Conservation (phyloP, 1,139 yeast species). For the Tardiomyces blankii region DNA sequence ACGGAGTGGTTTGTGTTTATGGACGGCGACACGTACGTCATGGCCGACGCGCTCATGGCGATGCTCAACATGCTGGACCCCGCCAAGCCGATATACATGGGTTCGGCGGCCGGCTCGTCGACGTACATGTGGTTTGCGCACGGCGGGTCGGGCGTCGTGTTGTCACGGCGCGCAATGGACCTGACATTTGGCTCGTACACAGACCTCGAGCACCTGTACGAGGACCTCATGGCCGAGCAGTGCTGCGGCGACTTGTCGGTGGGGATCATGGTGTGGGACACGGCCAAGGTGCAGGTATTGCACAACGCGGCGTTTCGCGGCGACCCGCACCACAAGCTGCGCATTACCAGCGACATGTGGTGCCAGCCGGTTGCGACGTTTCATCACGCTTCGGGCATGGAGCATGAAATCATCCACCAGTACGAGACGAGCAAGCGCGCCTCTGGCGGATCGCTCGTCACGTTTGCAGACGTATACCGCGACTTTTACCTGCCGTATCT, state of each 20-base stretch:
- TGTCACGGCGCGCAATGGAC: constrained; percentile 22
- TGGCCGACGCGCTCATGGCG: constrained; percentile 19
- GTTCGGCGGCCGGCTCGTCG: constrained; percentile 13
- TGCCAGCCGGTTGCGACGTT: constrained; percentile 1
- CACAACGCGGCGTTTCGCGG: constrained; percentile 17
- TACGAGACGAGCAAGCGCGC: constrained; percentile 3
- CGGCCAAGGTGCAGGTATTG: constrained; percentile 1
- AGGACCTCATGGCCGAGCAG: constrained; percentile 13
- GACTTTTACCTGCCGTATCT: constrained; percentile 24
- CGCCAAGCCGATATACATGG: constrained; percentile 20
- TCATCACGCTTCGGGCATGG: constrained; percentile 1
- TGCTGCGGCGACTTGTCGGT: constrained; percentile 27
- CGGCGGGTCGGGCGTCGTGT: constrained; percentile 28
- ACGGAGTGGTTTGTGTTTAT: constrained; percentile 28
- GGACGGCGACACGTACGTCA: constrained; percentile 27
- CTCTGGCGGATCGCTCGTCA: constrained; percentile 16
- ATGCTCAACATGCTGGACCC: constrained; percentile 18
- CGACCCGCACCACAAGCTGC: constrained; percentile 14
- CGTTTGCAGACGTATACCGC: constrained; percentile 22
- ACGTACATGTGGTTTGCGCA: constrained; percentile 22
- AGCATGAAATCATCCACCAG: neutral
- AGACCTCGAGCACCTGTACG: constrained; percentile 13
- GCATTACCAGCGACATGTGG: constrained; percentile 6
- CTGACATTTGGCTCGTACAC: constrained; percentile 11
- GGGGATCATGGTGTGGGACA: constrained; percentile 15